A percentile compares a stretch with the other conserved stretches of the same genome.
phyloP scores from a whole-genome alignment of 305 asterid species.

The Rubia tinctorum region DNA sequence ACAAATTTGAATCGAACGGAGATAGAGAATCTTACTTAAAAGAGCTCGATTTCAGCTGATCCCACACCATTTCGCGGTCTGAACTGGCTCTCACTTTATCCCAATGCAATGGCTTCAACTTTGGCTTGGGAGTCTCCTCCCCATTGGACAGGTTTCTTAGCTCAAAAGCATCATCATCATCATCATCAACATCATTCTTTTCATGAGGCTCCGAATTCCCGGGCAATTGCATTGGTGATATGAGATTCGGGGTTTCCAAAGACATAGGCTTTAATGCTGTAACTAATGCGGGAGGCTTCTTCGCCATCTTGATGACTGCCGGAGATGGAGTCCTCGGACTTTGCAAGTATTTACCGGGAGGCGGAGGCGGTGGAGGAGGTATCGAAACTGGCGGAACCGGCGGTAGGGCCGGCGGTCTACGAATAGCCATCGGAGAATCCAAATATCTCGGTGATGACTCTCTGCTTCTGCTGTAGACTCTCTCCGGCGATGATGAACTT shows the following conservation, averaged over 20 bases:
- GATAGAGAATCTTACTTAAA: constrained; percentile 54
- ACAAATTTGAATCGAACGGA: not conserved
- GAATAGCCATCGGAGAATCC: constrained; percentile 15
- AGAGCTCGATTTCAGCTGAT: constrained; percentile 89
- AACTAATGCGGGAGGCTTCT: constrained; percentile 42
- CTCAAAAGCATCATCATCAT: constrained; percentile 22
- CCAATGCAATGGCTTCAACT: constrained; percentile 95
- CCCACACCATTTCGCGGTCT: constrained; percentile 98
- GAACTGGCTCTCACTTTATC: constrained; percentile 97
- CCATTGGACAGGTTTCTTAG: constrained; percentile 3
- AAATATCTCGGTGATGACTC: constrained; percentile 59
- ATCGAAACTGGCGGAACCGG: constrained; percentile 9
- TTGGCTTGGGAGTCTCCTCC: constrained; percentile 67
- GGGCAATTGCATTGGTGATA: constrained; percentile 65
- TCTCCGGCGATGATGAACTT: constrained; percentile 49
- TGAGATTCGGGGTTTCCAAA: constrained; percentile 35
- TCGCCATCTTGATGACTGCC: constrained; percentile 25
- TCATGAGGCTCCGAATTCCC: constrained; percentile 28
- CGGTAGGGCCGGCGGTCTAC: constrained; percentile 14
- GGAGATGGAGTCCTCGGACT: constrained; percentile 68
- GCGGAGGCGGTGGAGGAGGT: constrained; percentile 15
- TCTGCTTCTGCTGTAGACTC: constrained; percentile 50
- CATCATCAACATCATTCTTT: constrained; percentile 22
- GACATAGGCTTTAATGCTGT: constrained; percentile 48
- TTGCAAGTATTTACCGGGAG: constrained; percentile 38